A percentile compares a stretch with the other conserved stretches of the same genome.
Conservation (phyloP, 2,329 filamentous ascomycete genomes). For the Grosmannia penicillata region DNA sequence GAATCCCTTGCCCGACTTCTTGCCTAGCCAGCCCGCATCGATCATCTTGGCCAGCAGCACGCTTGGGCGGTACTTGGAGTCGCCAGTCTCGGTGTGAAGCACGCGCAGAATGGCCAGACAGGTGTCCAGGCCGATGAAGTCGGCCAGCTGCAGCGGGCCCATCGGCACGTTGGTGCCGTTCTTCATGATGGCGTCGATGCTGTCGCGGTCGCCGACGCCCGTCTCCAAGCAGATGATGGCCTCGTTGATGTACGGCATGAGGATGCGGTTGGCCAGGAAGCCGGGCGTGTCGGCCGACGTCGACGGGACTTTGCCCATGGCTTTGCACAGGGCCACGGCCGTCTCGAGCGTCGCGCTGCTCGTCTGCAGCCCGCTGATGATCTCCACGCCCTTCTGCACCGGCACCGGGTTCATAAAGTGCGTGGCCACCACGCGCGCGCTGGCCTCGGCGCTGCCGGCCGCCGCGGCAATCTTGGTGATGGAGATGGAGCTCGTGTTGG, state of each 20-base stretch:
- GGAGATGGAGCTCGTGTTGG: conserved; percentile 96
- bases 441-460: conserved; percentile 61
- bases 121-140: conserved; percentile 95
- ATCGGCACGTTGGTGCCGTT: conserved; percentile 98
- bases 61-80: conserved; percentile 87
- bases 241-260: conserved; percentile 99
- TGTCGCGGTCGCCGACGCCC: conserved; percentile 72
- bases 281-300: conserved; percentile 81
- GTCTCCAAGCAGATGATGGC: conserved; percentile 93
- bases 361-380: conserved; percentile 89
- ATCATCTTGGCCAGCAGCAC: conserved; percentile 90
- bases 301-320: conserved; percentile 86
- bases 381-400: conserved; percentile 92
- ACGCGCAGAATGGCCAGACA: conserved; percentile 97
- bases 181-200: conserved; percentile 98
- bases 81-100: conserved; percentile 76
- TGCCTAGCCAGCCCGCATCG: conserved; percentile 91
- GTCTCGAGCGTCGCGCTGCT: conserved; percentile 67
- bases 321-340: conserved; percentile 71
- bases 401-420: conserved; percentile 99
- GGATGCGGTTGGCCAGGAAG: conserved; percentile 88
- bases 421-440: conserved; percentile 81
- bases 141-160: conserved; percentile 84
- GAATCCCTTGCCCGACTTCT: conserved; percentile 94
- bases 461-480: conserved; percentile 92